These are phyloP conservation scores for Haplosporangium sp. DNA, from an alignment of 371 early-diverging fungal species.

Conservation along the genomic window DNA sequence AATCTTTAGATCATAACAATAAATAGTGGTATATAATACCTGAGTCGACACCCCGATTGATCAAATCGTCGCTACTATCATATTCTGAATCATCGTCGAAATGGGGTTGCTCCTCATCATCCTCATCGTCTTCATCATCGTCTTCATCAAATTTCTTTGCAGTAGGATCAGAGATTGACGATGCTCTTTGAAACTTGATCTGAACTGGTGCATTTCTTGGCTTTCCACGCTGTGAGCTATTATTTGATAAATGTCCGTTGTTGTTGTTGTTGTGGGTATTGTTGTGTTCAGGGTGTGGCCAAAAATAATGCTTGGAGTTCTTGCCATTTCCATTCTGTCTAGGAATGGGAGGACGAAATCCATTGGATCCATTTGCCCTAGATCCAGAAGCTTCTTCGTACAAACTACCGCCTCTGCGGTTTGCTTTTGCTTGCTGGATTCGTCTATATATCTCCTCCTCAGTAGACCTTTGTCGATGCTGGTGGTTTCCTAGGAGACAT, in stretches of 20 bases:
- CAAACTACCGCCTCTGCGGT: conserved; percentile 14
- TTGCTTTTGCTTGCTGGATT: conserved; percentile 44
- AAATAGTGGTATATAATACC: conserved; percentile 14
- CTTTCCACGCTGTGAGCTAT: conserved; percentile 4
- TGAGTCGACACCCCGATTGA: conserved; percentile 30
- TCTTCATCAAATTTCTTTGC: conserved; percentile 3
- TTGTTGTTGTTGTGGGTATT: conserved; percentile 8
- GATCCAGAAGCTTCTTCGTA: conserved; percentile 5
- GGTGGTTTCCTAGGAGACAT: conserved; percentile 18
- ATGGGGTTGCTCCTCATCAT: conserved; percentile 2
- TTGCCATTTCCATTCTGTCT: conserved; percentile 49
- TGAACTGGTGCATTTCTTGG: conserved; percentile 12
- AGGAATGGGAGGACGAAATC: conserved; percentile 31
- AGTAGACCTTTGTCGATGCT: conserved; percentile 23
- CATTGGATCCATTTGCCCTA: conserved; percentile 14
- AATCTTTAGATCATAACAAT: neutral
- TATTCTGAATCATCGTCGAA: conserved; percentile 11
- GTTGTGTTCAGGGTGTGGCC: conserved; percentile 38
- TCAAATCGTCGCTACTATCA: conserved; percentile 43
- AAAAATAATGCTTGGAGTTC: conserved; percentile 50
- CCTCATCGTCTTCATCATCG: conserved; percentile 15
- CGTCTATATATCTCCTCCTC: conserved; percentile 41
- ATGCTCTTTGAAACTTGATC: conserved; percentile 30
- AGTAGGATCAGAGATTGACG: conserved; percentile 23
- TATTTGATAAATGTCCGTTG: conserved; percentile 9